These are phyloP conservation scores for Clonostachys solani DNA, from an alignment of 2,329 filamentous ascomycete genomes.

Conservation along the genomic window DNA sequence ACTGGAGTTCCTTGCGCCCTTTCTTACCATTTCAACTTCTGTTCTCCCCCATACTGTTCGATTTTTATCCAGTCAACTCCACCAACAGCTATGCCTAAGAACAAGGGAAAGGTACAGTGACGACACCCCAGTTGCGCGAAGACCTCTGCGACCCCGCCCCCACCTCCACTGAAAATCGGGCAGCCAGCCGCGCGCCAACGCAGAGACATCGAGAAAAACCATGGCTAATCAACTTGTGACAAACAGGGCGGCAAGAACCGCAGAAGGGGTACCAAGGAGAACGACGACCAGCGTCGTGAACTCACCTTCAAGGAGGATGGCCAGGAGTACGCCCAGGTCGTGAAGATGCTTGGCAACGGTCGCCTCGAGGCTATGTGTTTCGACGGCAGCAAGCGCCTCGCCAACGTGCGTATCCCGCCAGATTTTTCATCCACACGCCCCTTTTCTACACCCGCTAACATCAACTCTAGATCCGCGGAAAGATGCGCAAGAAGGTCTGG, in stretches of 20 bases:
- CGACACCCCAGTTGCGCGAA: not conserved
- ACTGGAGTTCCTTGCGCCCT: not conserved
- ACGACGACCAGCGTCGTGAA: constrained; percentile 98
- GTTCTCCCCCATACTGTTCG: not conserved
- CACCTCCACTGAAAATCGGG: constrained; percentile 3
- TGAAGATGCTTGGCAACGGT: constrained; percentile 96
- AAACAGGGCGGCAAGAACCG: constrained; percentile 93
- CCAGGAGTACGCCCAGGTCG: constrained; percentile 55
- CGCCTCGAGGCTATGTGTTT: constrained; percentile 92
- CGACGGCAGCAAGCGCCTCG: constrained; percentile 60
- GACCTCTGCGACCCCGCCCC: constrained; percentile 4
- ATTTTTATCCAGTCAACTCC: constrained; percentile 4
- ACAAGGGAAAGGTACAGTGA: constrained; percentile 89
- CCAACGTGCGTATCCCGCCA: constrained; percentile 24
- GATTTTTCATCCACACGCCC: not conserved
- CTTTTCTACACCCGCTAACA: constrained; percentile 37
- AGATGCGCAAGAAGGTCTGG: constrained; percentile 99
- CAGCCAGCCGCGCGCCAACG: not conserved
- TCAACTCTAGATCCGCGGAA: constrained; percentile 60
- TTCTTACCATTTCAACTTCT: constrained; percentile 1
- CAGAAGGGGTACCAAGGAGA: constrained; percentile 98
- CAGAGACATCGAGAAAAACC: not conserved
- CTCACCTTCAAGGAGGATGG: constrained; percentile 98
- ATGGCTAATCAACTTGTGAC: constrained; percentile 6
- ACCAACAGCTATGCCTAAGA: constrained; percentile 76